A percentile compares a stretch with the other conserved stretches of the same genome.
Evolutionary conservation across 2,329 filamentous ascomycete species (phyloP).

Genomic region (Shiraia sp.): DNA sequence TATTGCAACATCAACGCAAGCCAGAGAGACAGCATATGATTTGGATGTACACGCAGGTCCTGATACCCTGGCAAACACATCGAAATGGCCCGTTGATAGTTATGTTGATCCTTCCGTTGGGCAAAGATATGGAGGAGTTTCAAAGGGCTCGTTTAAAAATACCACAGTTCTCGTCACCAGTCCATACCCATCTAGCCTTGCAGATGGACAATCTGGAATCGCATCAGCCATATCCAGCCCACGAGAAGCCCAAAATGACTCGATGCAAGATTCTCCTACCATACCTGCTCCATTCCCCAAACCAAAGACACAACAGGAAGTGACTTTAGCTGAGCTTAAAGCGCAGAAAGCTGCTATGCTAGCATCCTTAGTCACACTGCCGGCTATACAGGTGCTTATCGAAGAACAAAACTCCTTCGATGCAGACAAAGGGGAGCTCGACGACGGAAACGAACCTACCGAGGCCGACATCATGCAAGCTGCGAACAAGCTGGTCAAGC

Average conservation of each 20-base stretch:
- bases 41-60: too few relatives aligned
- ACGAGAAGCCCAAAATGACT: background rate
- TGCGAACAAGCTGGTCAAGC: slow-evolving; percentile 59
- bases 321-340: slow-evolving; percentile 53
- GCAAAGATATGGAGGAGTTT: too few relatives aligned
- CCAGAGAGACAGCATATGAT: too few relatives aligned
- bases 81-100: too few relatives aligned
- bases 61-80: too few relatives aligned
- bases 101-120: too few relatives aligned
- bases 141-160: too few relatives aligned
- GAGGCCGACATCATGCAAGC: slow-evolving; percentile 43
- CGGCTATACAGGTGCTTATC: slow-evolving; percentile 41
- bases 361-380: slow-evolving; percentile 30
- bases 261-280: background rate
- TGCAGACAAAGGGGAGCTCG: slow-evolving; percentile 12
- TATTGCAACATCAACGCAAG: too few relatives aligned
- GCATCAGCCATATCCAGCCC: too few relatives aligned
- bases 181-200: too few relatives aligned
- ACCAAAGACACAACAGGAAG: slow-evolving; percentile 48
- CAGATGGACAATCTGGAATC: too few relatives aligned
- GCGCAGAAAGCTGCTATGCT: slow-evolving; percentile 46
- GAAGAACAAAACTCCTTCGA: slow-evolving; percentile 26
- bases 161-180: too few relatives aligned
- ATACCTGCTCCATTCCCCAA: background rate
- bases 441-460: slow-evolving; percentile 27